phyloP scores from a whole-genome alignment of 2,329 filamentous ascomycete species.

The Epichloe bromicola region DNA sequence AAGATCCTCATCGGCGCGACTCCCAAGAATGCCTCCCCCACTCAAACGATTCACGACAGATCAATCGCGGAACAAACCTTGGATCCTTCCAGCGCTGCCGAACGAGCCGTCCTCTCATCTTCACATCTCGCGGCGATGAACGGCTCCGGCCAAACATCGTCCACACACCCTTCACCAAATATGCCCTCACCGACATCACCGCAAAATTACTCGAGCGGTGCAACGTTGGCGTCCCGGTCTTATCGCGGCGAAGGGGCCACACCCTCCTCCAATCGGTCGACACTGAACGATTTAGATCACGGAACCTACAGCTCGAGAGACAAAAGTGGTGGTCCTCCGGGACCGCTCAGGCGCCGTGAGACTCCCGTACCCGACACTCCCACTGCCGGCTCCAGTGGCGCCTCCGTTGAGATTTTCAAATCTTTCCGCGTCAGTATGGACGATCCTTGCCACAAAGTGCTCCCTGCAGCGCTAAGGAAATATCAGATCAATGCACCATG shows the following conservation, averaged over 20 bases:
- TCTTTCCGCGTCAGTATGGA: constrained; percentile 97
- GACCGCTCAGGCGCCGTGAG: constrained; percentile 43
- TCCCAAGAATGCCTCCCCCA: constrained; percentile 66
- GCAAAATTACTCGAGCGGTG: constrained; percentile 37
- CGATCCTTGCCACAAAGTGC: constrained; percentile 92
- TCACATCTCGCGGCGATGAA: constrained; percentile 61
- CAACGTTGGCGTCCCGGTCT: constrained; percentile 47
- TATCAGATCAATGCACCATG: constrained; percentile 98
- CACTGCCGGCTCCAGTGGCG: constrained; percentile 41
- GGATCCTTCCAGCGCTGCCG: constrained; percentile 56
- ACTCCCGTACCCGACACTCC: constrained; percentile 51
- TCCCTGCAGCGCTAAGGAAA: constrained; percentile 89
- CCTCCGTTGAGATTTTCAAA: constrained; percentile 91
- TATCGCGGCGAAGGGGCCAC: constrained; percentile 46
- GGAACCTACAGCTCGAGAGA: constrained; percentile 18
- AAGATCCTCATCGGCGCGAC: constrained; percentile 58
- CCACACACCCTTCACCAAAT: constrained; percentile 48
- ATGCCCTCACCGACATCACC: constrained; percentile 59
- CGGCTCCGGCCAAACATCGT: constrained; percentile 43
- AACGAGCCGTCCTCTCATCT: constrained; percentile 52
- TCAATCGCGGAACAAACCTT: constrained; percentile 50
- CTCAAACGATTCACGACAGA: constrained; percentile 56
- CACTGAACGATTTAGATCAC: constrained; percentile 39
- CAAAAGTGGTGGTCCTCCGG: constrained; percentile 12
- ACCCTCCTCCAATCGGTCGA: constrained; percentile 40